Base-by-base conservation (phyloP, 331 rosid genomes). In the Malus hybrid region DNA sequence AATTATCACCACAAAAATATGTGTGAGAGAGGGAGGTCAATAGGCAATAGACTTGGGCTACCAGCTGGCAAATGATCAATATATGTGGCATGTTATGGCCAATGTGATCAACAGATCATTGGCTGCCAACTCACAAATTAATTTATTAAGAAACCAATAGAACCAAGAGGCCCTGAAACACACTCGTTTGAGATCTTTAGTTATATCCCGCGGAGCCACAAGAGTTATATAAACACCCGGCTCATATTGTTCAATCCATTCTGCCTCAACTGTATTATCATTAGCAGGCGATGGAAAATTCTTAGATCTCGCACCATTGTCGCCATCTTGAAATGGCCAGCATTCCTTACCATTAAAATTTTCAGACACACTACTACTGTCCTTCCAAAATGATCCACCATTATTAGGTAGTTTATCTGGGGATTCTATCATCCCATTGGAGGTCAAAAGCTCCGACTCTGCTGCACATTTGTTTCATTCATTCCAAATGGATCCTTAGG, bases 211-310 rank as follows among this genome's bases (percentile, higher is more conserved):
- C 29, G 3, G 29, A 28, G 42, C 42, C 8, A 36, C 10, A 7
- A 36, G 42, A 7, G 2, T 36, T 84, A 89, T 95, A 84, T 95
- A 95, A 75, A 95, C 97, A 81, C 97, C 99, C 8, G 93, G 87
- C 87, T 95, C 99, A 70, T 90, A 95, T 81, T 95, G 99, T 79
- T 95, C 99, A 72, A 86, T 89, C 97, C 97, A 88, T 77, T 95
- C 99, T 28, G 96, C 96, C 67, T 95, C 97, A 72, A 89, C 80
- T 79, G 88, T 90, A 81, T 73, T 89, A 71, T 78, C 80, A 68
- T 74, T 83, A 63, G 71, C 73, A 70, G 88, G 72, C 63, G 33
- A 14, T 10, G 68, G 68, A 67, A 90, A 68, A 76, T 69, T 86
- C 70, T 80, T 84, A 2, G 88, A 83, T 82, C 83, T 83, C 66